These are phyloP conservation scores for Teratosphaeria zuluensis DNA, from an alignment of 2,329 filamentous ascomycete species.

Conservation along the genomic window DNA sequence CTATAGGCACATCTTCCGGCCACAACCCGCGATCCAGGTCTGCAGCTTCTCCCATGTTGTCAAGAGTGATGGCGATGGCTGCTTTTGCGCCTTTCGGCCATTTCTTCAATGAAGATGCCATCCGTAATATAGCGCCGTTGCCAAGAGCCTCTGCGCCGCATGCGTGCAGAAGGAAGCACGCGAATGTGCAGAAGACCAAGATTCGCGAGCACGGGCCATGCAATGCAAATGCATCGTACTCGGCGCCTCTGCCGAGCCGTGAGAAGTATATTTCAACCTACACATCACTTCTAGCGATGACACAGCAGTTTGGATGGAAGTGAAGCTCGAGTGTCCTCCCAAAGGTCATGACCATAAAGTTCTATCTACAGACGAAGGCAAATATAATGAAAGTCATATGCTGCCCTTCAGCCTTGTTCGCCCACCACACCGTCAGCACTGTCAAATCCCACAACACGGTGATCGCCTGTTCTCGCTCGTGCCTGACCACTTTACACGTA, in stretches of 20 bases:
- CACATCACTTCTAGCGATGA: background rate
- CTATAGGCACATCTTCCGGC: conserved; percentile 16
- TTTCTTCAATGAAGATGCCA: background rate
- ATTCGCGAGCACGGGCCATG: background rate
- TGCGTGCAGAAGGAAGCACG: background rate
- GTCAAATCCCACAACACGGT: background rate
- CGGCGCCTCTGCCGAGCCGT: background rate
- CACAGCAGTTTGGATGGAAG: background rate
- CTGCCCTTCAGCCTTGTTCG: background rate
- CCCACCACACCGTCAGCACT: background rate
- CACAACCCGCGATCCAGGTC: conserved; percentile 23
- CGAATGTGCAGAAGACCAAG: background rate
- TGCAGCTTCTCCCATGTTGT: conserved; percentile 28
- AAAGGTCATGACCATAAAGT: background rate
- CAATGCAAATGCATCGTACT: background rate
- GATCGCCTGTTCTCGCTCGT: background rate
- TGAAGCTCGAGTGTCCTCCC: background rate
- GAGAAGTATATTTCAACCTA: background rate
- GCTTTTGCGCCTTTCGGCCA: conserved; percentile 22
- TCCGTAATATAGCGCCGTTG: no score
- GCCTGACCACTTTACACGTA: background rate
- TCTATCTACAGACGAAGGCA: background rate
- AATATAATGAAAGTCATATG: background rate
- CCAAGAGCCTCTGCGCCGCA: background rate
- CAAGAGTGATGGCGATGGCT: conserved; percentile 22